Evolutionary conservation across 495 filamentous ascomycete genomes (phyloP), one percentile per base, ranked within the genome.

Genomic region (Cryomyces minteri): DNA sequence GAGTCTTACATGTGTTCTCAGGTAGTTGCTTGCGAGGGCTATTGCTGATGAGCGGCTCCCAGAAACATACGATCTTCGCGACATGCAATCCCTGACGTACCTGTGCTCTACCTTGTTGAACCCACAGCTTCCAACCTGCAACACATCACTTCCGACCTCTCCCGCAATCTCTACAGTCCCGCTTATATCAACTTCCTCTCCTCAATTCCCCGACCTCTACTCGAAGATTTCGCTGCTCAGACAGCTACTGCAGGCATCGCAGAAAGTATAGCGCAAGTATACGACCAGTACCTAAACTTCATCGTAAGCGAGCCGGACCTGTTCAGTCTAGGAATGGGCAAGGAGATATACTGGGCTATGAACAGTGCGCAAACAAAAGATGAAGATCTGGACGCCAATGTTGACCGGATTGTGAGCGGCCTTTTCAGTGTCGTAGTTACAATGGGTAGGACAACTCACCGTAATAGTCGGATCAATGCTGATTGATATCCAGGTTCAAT

Each of bases 181-280:
- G 88, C 92, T 53, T 90, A 95, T 55, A 76, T 99, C 61, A 99
- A 99, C 66, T 96, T 96, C 61, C 74, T 99, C 30, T 88, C 84
- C 41, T 96, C 92, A 32, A 82, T 99, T 50, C 85, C 90, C 2
- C 74, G 92, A 42, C 81, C 87, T 10, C 69, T 99, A 28, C 77
- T 99, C 43, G 92, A 99, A 68, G 88, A 96, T 50, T 96, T 96
- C 58, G 92, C 88, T 6, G 72, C 80, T 12, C 76, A 92, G 57
- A 88, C 90, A 33, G 92, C 84, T 1, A 62, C 80, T 18, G 77
- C 82, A 14, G 82, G 78, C 9, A 90, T 86, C 4, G 75, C 86
- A 3, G 88, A 95, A 52, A 76, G 80, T 50, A 82, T 99, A 43
- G 76, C 86, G 11, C 88, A 94, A 54, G 77, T 99, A 32, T 99